Conservation (phyloP, 2,329 filamentous ascomycete genomes). For the Aphanoascus verrucosus region DNA sequence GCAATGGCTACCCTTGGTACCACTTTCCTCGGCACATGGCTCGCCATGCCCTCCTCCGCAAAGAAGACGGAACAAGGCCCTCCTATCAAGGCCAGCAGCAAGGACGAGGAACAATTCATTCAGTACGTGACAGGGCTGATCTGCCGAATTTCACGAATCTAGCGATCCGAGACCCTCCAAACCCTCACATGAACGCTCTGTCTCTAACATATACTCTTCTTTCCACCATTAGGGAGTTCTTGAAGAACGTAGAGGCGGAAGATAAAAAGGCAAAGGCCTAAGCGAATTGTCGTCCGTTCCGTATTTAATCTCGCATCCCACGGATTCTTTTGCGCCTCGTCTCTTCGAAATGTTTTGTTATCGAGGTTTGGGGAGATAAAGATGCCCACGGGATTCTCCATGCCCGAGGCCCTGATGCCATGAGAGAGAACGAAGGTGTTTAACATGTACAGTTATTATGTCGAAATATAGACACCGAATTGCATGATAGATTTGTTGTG, state of each 20-base stretch:
- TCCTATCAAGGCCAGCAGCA: conserved; percentile 54
- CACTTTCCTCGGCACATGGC: conserved; percentile 39
- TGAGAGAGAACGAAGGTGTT: conserved; percentile 1
- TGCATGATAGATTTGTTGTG: conserved; percentile 11
- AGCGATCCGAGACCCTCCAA: not conserved
- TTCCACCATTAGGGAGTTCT: conserved; percentile 36
- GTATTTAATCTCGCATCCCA: not conserved
- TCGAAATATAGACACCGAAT: conserved; percentile 12
- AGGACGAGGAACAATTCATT: conserved; percentile 59
- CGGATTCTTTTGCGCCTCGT: not conserved
- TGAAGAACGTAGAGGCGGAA: conserved; percentile 41
- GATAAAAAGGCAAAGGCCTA: conserved; percentile 32
- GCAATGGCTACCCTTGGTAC: conserved; percentile 48
- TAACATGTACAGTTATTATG: conserved; percentile 10
- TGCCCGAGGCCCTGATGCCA: not conserved
- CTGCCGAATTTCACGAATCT: not conserved
- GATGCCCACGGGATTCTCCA: not conserved
- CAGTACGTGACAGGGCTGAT: conserved; percentile 42
- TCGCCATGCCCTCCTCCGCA: conserved; percentile 39
- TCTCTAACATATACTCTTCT: not conserved
- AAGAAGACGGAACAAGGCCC: conserved; percentile 40
- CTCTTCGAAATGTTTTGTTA: not conserved
- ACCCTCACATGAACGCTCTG: not conserved
- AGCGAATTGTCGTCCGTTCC: not conserved
- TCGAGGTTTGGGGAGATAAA: not conserved